Evolutionary conservation across 805 yeast genomes (phyloP), one percentile per base, ranked within the genome.

Genomic region (Metschnikowia vanudenii): DNA sequence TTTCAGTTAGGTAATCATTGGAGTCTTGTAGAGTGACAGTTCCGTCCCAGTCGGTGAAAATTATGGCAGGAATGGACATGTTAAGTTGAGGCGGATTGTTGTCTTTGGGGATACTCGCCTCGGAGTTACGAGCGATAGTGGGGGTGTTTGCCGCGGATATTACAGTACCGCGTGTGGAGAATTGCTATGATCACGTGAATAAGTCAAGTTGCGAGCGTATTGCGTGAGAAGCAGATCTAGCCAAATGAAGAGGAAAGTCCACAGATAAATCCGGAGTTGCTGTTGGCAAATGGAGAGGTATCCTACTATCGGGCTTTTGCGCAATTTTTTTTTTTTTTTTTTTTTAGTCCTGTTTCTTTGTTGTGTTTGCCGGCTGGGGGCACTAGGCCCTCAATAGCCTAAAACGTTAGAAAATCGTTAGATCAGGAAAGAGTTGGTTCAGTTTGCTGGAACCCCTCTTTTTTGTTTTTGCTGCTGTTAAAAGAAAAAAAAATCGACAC

Each of bases 41-140:
- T 24, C 99, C 99, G 64, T 94, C 99, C 81, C 95, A 94, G 66
- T 94, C 99, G 36, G 97, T 87, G 74, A 94, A 94, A 36, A 94
- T 85, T 59, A 94, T 89, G 39, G 96, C 92, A 41, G 67, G 68
- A 22, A 67, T 63, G 37, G 65, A 19, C 59, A 55, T 51, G 34
- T 20, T 50, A 26, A 43, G 36, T 49, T 41, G 52, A 33, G 30
- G 33, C 13, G 22, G 18, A 26, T 14, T 39, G 20, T 18, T 19
- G 83, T 26, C 12, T 26, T 26, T 26, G 3, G 28, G 5, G 28
- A 26, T 26, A 5, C 10, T 8, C 5, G 28, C 12, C 11, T 26
- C 28, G 28, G 9, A 26, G 82, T 83, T 82, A 79, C 17, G 19
- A 16, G 22, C 20, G 22, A 17, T 3, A 14, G 19, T 33, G 36